phyloP scores from a whole-genome alignment of 2,329 filamentous ascomycete species.

The Penicillium sp. region DNA sequence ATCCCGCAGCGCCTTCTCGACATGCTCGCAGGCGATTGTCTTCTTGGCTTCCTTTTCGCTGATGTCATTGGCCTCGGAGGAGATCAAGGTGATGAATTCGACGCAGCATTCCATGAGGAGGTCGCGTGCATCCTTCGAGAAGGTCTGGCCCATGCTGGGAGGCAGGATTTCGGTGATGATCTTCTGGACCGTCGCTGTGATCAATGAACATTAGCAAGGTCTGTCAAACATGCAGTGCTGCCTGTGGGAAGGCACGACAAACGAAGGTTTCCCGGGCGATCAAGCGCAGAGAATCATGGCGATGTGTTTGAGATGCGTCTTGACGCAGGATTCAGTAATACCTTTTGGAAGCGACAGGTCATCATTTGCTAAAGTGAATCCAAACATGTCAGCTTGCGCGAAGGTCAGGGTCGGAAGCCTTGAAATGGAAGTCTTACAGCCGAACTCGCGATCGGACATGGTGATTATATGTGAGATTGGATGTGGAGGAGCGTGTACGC shows the following conservation, averaged over 20 bases:
- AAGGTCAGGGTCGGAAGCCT: constrained; percentile 10
- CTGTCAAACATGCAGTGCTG: neutral
- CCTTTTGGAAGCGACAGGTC: constrained; percentile 64
- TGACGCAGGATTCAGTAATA: constrained; percentile 27
- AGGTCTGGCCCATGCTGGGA: constrained; percentile 73
- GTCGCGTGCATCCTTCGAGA: constrained; percentile 93
- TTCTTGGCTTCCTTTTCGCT: constrained; percentile 99
- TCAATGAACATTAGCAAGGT: constrained; percentile 11
- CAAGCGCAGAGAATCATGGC: too few species aligned
- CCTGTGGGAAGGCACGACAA: neutral
- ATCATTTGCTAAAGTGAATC: constrained; percentile 50
- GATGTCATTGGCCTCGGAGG: constrained; percentile 98
- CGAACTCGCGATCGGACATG: constrained; percentile 61
- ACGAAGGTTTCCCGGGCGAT: neutral
- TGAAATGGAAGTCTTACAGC: constrained; percentile 41
- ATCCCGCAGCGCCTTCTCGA: constrained; percentile 89
- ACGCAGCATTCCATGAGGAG: constrained; percentile 98
- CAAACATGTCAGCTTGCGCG: constrained; percentile 24
- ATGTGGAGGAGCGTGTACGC: neutral
- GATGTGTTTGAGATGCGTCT: neutral
- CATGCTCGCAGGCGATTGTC: constrained; percentile 97
- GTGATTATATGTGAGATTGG: constrained; percentile 36
- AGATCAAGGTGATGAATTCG: constrained; percentile 97
- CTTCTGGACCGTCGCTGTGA: constrained; percentile 67
- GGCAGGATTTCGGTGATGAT: constrained; percentile 95